A percentile compares a stretch with the other conserved stretches of the same genome.
Evolutionary conservation across 192 early-diverging fungal species (phyloP).

Genomic region (Rhizoclosmatium sp.): DNA sequence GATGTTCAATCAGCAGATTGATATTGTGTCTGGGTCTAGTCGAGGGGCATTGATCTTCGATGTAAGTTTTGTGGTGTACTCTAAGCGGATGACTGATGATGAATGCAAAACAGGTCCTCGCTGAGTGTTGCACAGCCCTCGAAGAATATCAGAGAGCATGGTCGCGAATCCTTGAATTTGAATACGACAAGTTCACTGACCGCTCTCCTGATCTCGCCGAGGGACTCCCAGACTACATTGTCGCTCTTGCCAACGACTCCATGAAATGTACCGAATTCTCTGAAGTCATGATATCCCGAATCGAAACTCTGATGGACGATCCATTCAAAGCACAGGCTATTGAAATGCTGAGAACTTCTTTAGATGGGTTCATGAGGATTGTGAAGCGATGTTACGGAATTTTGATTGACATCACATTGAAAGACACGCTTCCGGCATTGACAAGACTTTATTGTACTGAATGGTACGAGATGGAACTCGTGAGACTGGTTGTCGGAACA

Average conservation of each 20-base stretch:
- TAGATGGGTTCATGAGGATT: slow-evolving; percentile 92
- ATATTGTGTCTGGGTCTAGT: slow-evolving; percentile 82
- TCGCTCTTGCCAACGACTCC: slow-evolving; percentile 96
- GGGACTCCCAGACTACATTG: slow-evolving; percentile 94
- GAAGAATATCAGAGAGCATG: slow-evolving; percentile 86
- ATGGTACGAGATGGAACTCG: slow-evolving; percentile 93
- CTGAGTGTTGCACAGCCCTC: slow-evolving; percentile 73
- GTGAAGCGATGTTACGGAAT: slow-evolving; percentile 78
- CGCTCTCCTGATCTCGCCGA: slow-evolving; percentile 76
- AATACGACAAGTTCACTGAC: slow-evolving; percentile 82
- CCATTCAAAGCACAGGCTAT: slow-evolving; percentile 36
- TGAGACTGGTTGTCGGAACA: slow-evolving; percentile 89
- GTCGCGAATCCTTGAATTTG: slow-evolving; percentile 76
- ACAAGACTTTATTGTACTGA: slow-evolving; percentile 73
- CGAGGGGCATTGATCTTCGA: slow-evolving; percentile 91
- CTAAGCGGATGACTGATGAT: too few species aligned
- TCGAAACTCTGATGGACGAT: slow-evolving; percentile 54
- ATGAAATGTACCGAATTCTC: slow-evolving; percentile 91
- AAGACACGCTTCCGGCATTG: slow-evolving; percentile 81
- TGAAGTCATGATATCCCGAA: slow-evolving; percentile 72
- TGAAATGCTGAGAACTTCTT: slow-evolving; percentile 67
- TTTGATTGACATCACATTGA: slow-evolving; percentile 84
- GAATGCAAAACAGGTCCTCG: slow-evolving; percentile 43
- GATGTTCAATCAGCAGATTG: slow-evolving; percentile 98
- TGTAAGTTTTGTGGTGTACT: slow-evolving; percentile 49